Evolutionary conservation across 768 basidiomycete species (phyloP).

Genomic region (Butyriboletus loyo): DNA sequence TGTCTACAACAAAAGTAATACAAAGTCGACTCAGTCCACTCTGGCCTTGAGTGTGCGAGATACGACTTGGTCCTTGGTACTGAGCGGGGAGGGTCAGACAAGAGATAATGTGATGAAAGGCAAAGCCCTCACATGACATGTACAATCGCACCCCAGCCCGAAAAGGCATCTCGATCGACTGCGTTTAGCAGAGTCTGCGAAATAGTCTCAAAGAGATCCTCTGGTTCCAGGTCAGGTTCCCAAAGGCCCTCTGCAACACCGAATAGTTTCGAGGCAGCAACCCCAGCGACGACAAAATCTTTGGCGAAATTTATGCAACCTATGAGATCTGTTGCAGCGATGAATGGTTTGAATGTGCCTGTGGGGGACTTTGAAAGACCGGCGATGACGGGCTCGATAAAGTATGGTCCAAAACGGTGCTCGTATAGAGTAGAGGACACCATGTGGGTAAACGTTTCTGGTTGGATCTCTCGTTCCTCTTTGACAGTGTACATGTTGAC

Average conservation of each 20-base stretch:
- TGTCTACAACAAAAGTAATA: constrained; percentile 20
- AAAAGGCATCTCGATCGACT: constrained; percentile 93
- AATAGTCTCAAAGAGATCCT: constrained; percentile 98
- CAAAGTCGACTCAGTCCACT: constrained; percentile 66
- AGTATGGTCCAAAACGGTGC: constrained; percentile 93
- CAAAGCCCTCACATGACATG: constrained; percentile 79
- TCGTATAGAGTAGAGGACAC: constrained; percentile 96
- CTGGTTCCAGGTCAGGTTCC: constrained; percentile 95
- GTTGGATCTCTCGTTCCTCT: constrained; percentile 95
- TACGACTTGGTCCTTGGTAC: constrained; percentile 71
- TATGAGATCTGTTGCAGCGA: constrained; percentile 92
- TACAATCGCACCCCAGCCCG: constrained; percentile 95
- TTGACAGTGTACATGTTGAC: constrained; percentile 99
- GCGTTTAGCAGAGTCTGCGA: constrained; percentile 94
- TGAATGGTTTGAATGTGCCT: constrained; percentile 82
- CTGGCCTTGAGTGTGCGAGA: constrained; percentile 86
- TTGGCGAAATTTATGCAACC: constrained; percentile 92
- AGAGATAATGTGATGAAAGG: constrained; percentile 4
- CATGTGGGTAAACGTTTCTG: constrained; percentile 93
- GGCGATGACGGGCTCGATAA: constrained; percentile 94
- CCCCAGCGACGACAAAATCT: constrained; percentile 96
- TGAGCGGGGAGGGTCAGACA: constrained; percentile 25
- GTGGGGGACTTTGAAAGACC: constrained; percentile 75
- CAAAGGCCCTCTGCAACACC: constrained; percentile 98
- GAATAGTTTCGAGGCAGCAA: constrained; percentile 86